These are phyloP conservation scores for Candida albicans DNA, from an alignment of 1,139 yeast genomes.

Conservation along the genomic window DNA sequence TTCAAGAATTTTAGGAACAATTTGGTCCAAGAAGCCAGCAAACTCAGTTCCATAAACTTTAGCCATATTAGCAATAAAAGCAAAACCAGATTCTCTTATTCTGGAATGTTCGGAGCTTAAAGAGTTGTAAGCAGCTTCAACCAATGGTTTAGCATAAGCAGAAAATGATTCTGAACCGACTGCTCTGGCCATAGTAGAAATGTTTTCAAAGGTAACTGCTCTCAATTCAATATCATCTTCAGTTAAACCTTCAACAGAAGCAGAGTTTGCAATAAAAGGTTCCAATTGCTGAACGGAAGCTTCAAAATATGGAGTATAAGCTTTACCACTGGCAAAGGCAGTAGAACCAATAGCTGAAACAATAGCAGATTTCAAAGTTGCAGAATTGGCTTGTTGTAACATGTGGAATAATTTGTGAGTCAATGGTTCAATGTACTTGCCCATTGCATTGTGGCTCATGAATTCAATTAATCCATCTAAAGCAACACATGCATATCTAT, in stretches of 20 bases:
- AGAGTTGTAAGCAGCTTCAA: constrained; percentile 83
- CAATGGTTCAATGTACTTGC: constrained; percentile 78
- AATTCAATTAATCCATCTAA: constrained; percentile 90
- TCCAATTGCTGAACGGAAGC: constrained; percentile 78
- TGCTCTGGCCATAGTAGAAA: constrained; percentile 94
- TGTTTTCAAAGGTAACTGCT: constrained; percentile 89
- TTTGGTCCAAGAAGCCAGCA: constrained; percentile 77
- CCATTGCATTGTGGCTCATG: constrained; percentile 84
- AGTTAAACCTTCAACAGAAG: constrained; percentile 65
- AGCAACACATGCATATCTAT: constrained; percentile 88
- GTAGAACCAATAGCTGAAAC: constrained; percentile 97
- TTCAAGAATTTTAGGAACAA: constrained; percentile 80
- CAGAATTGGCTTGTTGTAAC: constrained; percentile 66
- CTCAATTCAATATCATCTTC: constrained; percentile 83
- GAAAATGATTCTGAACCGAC: constrained; percentile 90
- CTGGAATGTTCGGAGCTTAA: constrained; percentile 77
- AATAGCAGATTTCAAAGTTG: constrained; percentile 78
- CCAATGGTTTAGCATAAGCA: constrained; percentile 83
- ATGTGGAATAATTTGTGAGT: constrained; percentile 86
- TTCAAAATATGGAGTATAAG: constrained; percentile 82
- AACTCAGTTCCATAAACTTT: constrained; percentile 91
- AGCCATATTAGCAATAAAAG: constrained; percentile 93
- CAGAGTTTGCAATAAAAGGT: constrained; percentile 69
- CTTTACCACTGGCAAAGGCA: constrained; percentile 91
- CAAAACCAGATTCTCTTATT: constrained; percentile 91